A percentile compares a stretch with the other conserved stretches of the same genome.
phyloP scores from a whole-genome alignment of 2,329 filamentous ascomycete genomes.

The Onygenales sp. region DNA sequence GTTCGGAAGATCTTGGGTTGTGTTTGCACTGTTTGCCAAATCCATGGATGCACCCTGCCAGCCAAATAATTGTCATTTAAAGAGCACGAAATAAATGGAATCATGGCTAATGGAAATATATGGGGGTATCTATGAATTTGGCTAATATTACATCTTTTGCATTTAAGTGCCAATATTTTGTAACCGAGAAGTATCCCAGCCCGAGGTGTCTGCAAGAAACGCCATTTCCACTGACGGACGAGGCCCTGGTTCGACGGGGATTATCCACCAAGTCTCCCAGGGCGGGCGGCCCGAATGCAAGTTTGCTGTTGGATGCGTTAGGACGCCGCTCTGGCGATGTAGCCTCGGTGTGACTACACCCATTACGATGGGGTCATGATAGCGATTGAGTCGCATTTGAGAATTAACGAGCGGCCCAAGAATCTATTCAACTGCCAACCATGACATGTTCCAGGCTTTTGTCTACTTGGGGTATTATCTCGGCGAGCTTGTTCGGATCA shows the following conservation, averaged over 20 bases:
- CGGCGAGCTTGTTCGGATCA: slow-evolving; percentile 67
- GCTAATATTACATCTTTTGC: not conserved
- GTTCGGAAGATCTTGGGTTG: not conserved
- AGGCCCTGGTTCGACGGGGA: too few relatives aligned
- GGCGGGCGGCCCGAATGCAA: too few relatives aligned
- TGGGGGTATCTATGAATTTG: not conserved
- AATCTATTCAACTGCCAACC: not conserved
- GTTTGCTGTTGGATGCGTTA: too few relatives aligned
- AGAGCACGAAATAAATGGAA: not conserved
- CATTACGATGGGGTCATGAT: not conserved
- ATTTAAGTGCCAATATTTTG: not conserved
- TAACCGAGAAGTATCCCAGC: not conserved
- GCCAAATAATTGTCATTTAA: not conserved
- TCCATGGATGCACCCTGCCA: too few relatives aligned
- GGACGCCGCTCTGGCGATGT: too few relatives aligned
- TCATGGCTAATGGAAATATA: not conserved
- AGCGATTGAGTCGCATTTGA: not conserved
- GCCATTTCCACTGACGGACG: too few relatives aligned
- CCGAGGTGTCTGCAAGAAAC: not conserved
- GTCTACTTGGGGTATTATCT: slow-evolving; percentile 61
- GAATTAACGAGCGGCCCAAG: not conserved
- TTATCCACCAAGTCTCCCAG: too few relatives aligned
- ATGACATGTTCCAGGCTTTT: slow-evolving; percentile 47
- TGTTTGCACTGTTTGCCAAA: slow-evolving; percentile 25
- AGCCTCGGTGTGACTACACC: too few relatives aligned